phyloP scores from a whole-genome alignment of 768 basidiomycete species.

The Vishniacozyma victoriae region DNA sequence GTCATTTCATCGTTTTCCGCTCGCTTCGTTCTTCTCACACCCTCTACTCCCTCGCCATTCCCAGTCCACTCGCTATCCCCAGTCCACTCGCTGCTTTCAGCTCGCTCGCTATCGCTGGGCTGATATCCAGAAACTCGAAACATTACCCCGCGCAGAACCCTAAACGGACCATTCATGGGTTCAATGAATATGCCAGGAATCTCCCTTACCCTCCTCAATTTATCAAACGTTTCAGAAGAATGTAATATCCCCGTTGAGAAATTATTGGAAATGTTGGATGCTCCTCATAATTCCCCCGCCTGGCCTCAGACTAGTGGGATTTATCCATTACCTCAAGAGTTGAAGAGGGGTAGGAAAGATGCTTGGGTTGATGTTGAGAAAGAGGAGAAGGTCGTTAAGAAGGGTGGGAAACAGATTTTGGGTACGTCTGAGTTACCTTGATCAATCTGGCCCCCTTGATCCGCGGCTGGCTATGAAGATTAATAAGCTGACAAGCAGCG shows the following conservation, averaged over 20 bases:
- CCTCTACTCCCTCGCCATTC: too few species aligned
- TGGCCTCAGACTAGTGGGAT: conserved; percentile 38
- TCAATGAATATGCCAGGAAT: conserved; percentile 91
- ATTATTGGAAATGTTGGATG: conserved; percentile 33
- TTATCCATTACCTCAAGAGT: conserved; percentile 22
- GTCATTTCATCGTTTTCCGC: too few species aligned
- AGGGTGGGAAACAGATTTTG: conserved; percentile 20
- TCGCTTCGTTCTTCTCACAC: too few species aligned
- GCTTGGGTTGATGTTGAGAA: conserved; percentile 29
- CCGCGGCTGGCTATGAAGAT: too few species aligned
- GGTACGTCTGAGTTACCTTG: conserved; percentile 12
- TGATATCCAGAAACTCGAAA: conserved; percentile 14
- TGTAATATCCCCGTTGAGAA: conserved; percentile 6
- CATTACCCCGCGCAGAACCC: conserved; percentile 51
- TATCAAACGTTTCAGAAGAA: conserved; percentile 44
- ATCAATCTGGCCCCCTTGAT: too few species aligned
- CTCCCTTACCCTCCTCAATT: conserved; percentile 67
- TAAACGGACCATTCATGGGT: conserved; percentile 61
- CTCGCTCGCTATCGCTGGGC: background rate
- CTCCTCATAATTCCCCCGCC: conserved; percentile 32
- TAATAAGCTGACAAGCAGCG: background rate
- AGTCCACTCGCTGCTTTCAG: too few species aligned
- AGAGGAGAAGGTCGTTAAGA: conserved; percentile 12
- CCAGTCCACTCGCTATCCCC: too few species aligned
- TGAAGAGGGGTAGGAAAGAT: conserved; percentile 27